These are phyloP conservation scores for Eimeria sp. DNA, from an alignment of 169 alveolate genomes.

Conservation along the genomic window DNA sequence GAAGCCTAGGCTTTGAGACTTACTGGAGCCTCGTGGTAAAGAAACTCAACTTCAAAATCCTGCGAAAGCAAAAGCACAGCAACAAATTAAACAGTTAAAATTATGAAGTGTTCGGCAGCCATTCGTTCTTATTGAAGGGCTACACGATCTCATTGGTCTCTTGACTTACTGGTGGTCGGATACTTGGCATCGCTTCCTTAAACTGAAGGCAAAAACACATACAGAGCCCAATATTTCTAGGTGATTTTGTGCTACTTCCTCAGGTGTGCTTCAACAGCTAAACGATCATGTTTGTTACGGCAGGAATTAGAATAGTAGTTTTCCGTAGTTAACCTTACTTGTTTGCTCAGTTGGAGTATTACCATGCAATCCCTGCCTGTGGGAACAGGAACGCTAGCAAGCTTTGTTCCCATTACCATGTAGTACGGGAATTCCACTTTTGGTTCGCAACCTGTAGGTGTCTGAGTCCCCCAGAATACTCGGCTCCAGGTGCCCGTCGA, in stretches of 20 bases:
- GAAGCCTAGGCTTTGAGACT: background rate
- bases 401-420: conserved; percentile 43
- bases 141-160: background rate
- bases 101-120: background rate
- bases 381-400: conserved; percentile 36
- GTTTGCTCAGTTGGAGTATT: background rate
- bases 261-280: background rate
- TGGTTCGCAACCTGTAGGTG: conserved; percentile 19
- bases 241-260: background rate
- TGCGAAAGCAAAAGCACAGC: background rate
- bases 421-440: conserved; percentile 39
- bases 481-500: conserved; percentile 9
- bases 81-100: background rate
- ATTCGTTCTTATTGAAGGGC: background rate
- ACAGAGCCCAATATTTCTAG: background rate
- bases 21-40: conserved; percentile 67
- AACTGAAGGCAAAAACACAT: conserved; percentile 12
- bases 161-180: conserved; percentile 23
- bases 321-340: background rate
- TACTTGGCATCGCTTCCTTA: background rate
- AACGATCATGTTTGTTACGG: background rate
- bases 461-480: conserved; percentile 52
- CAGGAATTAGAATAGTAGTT: background rate
- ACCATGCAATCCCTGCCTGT: conserved; percentile 30
- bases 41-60: conserved; percentile 24